These are phyloP conservation scores for Ammopiptanthus mongolicus DNA, from an alignment of 306 rosid species.

Conservation along the genomic window DNA sequence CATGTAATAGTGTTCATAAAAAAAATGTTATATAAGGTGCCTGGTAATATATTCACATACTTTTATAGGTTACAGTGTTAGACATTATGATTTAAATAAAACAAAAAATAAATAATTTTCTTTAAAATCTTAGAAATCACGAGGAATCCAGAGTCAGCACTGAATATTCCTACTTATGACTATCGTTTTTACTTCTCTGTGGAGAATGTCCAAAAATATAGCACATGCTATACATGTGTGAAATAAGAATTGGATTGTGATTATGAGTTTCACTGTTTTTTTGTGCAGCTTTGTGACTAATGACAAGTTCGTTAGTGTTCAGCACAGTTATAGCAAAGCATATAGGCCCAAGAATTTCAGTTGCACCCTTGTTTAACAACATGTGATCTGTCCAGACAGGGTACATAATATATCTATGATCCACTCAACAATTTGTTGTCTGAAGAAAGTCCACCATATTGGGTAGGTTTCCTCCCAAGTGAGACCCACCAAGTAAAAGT, in stretches of 20 bases:
- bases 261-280: background rate
- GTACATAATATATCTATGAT: slow-evolving; percentile 14
- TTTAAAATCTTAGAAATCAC: background rate
- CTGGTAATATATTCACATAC: no score
- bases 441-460: slow-evolving; percentile 41
- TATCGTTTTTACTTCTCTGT: background rate
- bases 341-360: slow-evolving; percentile 23
- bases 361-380: slow-evolving; percentile 13
- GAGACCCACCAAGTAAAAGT: no score
- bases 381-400: background rate
- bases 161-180: background rate
- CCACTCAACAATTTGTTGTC: slow-evolving; percentile 53
- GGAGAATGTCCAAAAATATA: background rate
- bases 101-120: no score
- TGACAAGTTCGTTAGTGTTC: slow-evolving; percentile 27
- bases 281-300: slow-evolving; percentile 20
- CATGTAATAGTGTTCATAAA: no score
- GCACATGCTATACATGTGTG: background rate
- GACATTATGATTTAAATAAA: no score
- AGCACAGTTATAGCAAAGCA: slow-evolving; percentile 26
- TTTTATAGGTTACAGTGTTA: no score
- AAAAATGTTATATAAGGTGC: no score
- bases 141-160: background rate
- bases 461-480: no score
- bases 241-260: background rate